Evolutionary conservation across 345 rosid genomes (phyloP), one percentile per base, ranked within the genome.

Genomic region (Murraya paniculata): DNA sequence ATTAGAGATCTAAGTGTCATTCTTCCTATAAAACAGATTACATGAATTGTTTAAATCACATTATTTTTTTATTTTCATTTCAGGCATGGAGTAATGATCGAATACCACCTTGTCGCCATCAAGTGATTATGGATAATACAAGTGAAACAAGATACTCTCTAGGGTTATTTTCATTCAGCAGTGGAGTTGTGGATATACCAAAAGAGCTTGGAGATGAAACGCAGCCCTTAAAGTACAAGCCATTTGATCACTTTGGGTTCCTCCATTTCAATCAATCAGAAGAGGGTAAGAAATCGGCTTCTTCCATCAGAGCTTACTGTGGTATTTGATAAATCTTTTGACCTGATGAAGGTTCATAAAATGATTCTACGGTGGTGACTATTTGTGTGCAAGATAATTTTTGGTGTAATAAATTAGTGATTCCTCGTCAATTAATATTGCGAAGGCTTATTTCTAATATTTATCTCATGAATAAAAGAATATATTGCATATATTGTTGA

Each of bases 71-170:
- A 13, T 50, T 28, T 39, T 27, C 10, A 2, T 21, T 25, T 70
- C 59, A 83, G 88, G 88, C 81, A 64, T 79, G 86, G 88, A 83
- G 86, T 68, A 86, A 81, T 75, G 82, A 70, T 65, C 79, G 77
- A 64, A 61, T 81, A 66, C 61, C 70, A 22, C 65, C 81, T 24
- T 53, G 81, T 25, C 70, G 38, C 6, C 85, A 83, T 58, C 48
- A 83, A 45, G 89, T 84, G 22, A 60, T 27, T 1, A 77, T 80
- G 64, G 76, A 22, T 14, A 85, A 64, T 13, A 18, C 50, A 22
- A 72, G 57, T 1, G 66, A 68, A 73, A 76, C 53, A 1, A 77
- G 87, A 39, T 75, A 80, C 62, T 80, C 85, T 0, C 50, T 82
- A 9, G 87, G 79, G 30, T 55, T 76, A 21, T 82, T 82, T 78